Evolutionary conservation across 2,329 filamentous ascomycete genomes (phyloP), one percentile per base, ranked within the genome.

Genomic region (Fusarium nanum): DNA sequence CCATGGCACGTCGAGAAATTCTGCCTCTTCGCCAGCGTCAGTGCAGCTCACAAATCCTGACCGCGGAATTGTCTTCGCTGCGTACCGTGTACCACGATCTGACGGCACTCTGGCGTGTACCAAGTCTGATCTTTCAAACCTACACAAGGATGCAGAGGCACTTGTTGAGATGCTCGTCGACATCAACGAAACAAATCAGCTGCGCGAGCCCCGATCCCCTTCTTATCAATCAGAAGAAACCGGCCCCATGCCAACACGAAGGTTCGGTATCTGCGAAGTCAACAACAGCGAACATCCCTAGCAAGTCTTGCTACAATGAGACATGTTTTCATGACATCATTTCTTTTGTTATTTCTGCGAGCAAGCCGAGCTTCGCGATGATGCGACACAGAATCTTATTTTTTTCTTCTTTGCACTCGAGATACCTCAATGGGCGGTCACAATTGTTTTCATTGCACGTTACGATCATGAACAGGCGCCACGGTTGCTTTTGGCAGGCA

Each of bases 1-100:
- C 25, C 77, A 79, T 23, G 79, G 78, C 44, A 70, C 71, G 32
- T 68, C 64, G 27, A 73, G 70, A 53, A 73, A 61, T 46, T 76
- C 75, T 16, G 72, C 75, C 16, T 76, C 75, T 12, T 56, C 75
- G 16, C 71, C 75, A 14, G 73, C 75, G 12, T 57, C 68, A 60
- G 34, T 73, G 56, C 34, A 56, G 64, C 37, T 75, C 62, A 56
- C 70, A 63, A 71, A 65, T 60, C 80, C 81, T 54, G 83, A 87
- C 68, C 81, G 84, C 32, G 86, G 86, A 47, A 84, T 88, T 60
- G 83, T 88, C 7, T 88, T 88, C 57, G 86, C 86, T 1, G 86
- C 85, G 0, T 88, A 88, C 68, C 81, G 85, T 23, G 84, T 84
- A 65, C 83, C 84, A 18, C 78, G 79, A 44, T 75, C 74, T 10